A percentile compares a stretch with the other conserved stretches of the same genome.
These are phyloP conservation scores for Murraya paniculata DNA, from an alignment of 345 rosid genomes.

Conservation along the genomic window DNA sequence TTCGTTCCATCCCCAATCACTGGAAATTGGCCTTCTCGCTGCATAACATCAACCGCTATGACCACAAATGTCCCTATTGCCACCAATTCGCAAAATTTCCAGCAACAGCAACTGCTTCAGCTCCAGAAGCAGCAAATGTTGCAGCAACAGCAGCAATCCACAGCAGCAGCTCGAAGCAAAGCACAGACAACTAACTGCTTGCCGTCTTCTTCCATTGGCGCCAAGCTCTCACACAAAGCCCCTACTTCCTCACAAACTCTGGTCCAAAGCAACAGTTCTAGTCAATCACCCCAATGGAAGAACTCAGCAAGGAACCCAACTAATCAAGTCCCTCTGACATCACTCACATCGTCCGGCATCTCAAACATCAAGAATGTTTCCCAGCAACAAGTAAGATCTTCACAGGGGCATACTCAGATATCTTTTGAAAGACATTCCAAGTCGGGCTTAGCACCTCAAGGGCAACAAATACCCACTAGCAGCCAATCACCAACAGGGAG, in stretches of 20 bases:
- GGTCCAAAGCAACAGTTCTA: conserved; percentile 23
- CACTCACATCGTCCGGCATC: conserved; percentile 23
- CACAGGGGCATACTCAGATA: conserved; percentile 48
- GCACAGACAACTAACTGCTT: conserved; percentile 7
- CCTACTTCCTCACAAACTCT: conserved; percentile 20
- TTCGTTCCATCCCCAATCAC: conserved; percentile 35
- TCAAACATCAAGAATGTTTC: conserved; percentile 31
- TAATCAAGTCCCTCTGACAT: conserved; percentile 6
- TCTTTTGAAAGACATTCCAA: conserved; percentile 42
- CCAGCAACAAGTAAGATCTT: conserved; percentile 37
- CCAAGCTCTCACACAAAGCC: conserved; percentile 20
- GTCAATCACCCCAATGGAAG: conserved; percentile 39
- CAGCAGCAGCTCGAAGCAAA: conserved; percentile 31
- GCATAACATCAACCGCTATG: conserved; percentile 15
- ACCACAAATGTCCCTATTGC: conserved; percentile 26
- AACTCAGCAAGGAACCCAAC: conserved; percentile 22
- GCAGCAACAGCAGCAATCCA: conserved; percentile 38
- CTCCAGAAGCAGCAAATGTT: conserved; percentile 32
- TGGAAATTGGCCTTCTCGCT: conserved; percentile 44
- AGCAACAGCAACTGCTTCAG: conserved; percentile 32
- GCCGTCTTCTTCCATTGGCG: conserved; percentile 24
- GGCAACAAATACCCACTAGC: conserved; percentile 31
- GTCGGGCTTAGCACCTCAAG: conserved; percentile 21
- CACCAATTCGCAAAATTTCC: conserved; percentile 20
- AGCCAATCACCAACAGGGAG: conserved; percentile 25